Percentiles rank a stretch among this genome's conserved stretches.
Conservation (phyloP, 2,329 filamentous ascomycete species). For the Exophiala alcalophila region DNA sequence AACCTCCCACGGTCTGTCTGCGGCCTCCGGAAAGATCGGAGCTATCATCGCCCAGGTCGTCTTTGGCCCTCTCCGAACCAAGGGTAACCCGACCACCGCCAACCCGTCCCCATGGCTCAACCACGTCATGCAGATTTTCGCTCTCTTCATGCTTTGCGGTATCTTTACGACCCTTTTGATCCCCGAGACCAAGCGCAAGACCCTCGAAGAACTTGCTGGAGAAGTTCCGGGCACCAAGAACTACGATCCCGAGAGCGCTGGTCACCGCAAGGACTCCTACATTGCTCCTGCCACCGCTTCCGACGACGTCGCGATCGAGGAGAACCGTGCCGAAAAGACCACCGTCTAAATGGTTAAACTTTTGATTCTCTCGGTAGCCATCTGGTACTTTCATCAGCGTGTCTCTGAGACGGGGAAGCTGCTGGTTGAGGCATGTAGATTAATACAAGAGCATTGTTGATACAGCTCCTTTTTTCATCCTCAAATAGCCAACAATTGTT, state of each 20-base stretch:
- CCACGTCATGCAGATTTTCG: slow-evolving; percentile 58
- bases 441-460: slow-evolving; percentile 10
- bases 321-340: slow-evolving; percentile 7
- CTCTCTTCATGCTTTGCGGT: slow-evolving; percentile 69
- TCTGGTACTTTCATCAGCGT: neutral
- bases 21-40: slow-evolving; percentile 65
- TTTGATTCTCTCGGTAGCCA: slow-evolving; percentile 1
- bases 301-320: slow-evolving; percentile 1
- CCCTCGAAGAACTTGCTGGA: slow-evolving; percentile 67
- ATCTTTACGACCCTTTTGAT: slow-evolving; percentile 68
- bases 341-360: neutral
- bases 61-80: slow-evolving; percentile 60
- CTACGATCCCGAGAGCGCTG: slow-evolving; percentile 39
- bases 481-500: no score
- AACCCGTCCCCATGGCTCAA: slow-evolving; percentile 64
- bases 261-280: slow-evolving; percentile 27
- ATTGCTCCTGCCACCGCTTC: slow-evolving; percentile 31
- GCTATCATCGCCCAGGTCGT: slow-evolving; percentile 66
- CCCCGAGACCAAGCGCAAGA: slow-evolving; percentile 72
- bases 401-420: neutral
- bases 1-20: slow-evolving; percentile 63
- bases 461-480: no score
- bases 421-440: slow-evolving; percentile 6
- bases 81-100: slow-evolving; percentile 53
- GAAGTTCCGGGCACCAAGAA: slow-evolving; percentile 59